These are phyloP conservation scores for Exophiala calicioides DNA, from an alignment of 2,329 filamentous ascomycete species.

Conservation along the genomic window DNA sequence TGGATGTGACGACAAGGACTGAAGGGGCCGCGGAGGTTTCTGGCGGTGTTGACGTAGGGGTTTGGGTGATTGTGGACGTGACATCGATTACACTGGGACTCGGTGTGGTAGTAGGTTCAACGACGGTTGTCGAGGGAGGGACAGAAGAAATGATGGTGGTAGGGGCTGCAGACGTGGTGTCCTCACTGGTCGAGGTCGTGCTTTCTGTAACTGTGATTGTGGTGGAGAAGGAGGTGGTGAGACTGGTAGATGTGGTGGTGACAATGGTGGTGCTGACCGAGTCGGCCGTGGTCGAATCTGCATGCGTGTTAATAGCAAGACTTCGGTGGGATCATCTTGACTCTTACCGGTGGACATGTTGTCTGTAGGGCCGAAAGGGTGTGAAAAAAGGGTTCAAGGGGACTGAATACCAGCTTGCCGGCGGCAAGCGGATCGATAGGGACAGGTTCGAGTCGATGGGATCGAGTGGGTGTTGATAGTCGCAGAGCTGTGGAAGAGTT, in stretches of 20 bases:
- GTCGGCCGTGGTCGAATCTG: slow-evolving; percentile 10
- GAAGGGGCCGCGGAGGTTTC: slow-evolving; percentile 24
- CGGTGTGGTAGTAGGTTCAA: slow-evolving; percentile 23
- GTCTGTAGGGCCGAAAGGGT: too few species aligned
- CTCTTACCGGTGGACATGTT: neutral
- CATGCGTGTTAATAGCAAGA: neutral
- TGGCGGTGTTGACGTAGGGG: slow-evolving; percentile 25
- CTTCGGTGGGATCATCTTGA: too few species aligned
- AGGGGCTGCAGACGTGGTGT: slow-evolving; percentile 28
- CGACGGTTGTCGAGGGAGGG: slow-evolving; percentile 25
- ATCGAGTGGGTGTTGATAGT: too few species aligned
- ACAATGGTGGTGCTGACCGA: slow-evolving; percentile 31
- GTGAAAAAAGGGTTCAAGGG: too few species aligned
- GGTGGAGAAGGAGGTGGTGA: slow-evolving; percentile 25
- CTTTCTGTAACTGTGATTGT: slow-evolving; percentile 20
- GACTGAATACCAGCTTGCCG: too few species aligned
- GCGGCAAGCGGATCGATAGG: too few species aligned
- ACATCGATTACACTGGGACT: slow-evolving; percentile 29
- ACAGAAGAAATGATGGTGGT: slow-evolving; percentile 31
- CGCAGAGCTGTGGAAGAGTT: too few species aligned
- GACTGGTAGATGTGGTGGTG: slow-evolving; percentile 27
- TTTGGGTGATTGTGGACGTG: slow-evolving; percentile 28
- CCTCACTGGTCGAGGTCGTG: slow-evolving; percentile 9
- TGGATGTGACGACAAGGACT: slow-evolving; percentile 33
- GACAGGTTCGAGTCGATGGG: too few species aligned